Evolutionary conservation across 768 basidiomycete species (phyloP), one percentile per base, ranked within the genome.

Genomic region (Boletus reticuloceps): DNA sequence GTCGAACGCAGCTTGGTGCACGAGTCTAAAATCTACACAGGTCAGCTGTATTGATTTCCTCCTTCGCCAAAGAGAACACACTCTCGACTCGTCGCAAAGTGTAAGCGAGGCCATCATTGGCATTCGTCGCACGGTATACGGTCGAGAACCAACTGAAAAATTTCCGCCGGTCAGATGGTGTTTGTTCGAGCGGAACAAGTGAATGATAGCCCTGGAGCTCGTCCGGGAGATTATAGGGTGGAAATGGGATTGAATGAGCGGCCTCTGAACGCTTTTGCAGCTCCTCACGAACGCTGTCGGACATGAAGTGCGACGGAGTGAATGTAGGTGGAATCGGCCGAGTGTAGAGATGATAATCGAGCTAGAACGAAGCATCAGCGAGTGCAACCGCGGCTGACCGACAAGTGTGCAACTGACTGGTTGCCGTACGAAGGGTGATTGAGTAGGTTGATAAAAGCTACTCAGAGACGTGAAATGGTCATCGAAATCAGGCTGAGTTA

Each of bases 301-400:
- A 88, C 46, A 97, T 80, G 73, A 96, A 98, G 66, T 95, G 93
- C 31, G 80, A 76, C 17, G 80, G 67, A 62, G 80, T 64, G 67
- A 88, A 76, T 53, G 77, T 64, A 58, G 81, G 72, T 42, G 88
- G 76, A 64, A 88, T 76, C 62, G 81, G 80, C 3, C 82, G 81
- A 5, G 90, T 87, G 75, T 99, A 99, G 31, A 98, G 80, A 61
- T 98, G 93, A 66, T 99, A 94, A 66, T 97, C 85, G 44, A 98
- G 81, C 92, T 96, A 66, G 19, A 41, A 50, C 10, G 22, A 37
- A 27, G 25, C 5, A 31, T 22, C 43, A 43, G 41, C 50, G 25
- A 53, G 46, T 4, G 9, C 41, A 22, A 32, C 39, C 51, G 43
- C 39, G 50, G 48, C 12, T 39, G 47, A 44, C 50, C 52, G 22